Base-by-base conservation (phyloP, 2,329 filamentous ascomycete species). In the Sporothrix brunneoviolacea region DNA sequence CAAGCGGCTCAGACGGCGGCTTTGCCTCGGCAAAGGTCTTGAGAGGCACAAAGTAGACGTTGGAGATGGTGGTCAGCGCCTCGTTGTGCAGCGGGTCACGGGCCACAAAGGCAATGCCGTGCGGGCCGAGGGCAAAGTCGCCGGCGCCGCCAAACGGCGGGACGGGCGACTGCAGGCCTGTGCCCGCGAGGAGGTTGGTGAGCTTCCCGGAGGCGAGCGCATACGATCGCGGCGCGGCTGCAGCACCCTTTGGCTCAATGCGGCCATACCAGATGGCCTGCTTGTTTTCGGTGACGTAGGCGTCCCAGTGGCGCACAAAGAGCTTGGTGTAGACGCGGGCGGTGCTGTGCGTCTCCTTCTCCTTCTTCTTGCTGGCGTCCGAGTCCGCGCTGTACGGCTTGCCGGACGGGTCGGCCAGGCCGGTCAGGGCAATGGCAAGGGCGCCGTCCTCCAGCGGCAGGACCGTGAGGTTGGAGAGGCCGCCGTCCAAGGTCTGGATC, bases 281-380 rank as follows among this genome's bases (percentile, higher is more conserved):
- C 54, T 77, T 80, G 60, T 87, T 83, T 40, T 82, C 76, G 1
- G 77, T 81, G 22, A 82, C 72, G 68, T 84, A 94, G n/a, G 76
- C 67, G 63, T 94, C 88, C 88, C 88, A 94, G 61, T 94, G 87
- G 13, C 88, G 79, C 24, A 88, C 86, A 60, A 88, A 93, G 22
- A 91, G 77, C 42, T 77, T 80, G 18, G 80, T 80, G 65, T 93
- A 93, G 19, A 89, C 76, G 59, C 79, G 83, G 24, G 80, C 88
- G 4, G 80, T 78, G 18, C 83, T 83, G 21, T 73, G 68, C 2
- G 77, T 71, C 61, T 82, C 80, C 55, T 77, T 69, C 33, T 78
- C 33, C 24, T 57, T 53, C 8, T 21, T 42, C 12, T 53, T 45
- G n/a, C 35, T 28, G 8, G 36, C 27, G 15, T 48, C 80, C 13